phyloP scores from a whole-genome alignment of 305 asterid species.

The Plantago lanceolata region DNA sequence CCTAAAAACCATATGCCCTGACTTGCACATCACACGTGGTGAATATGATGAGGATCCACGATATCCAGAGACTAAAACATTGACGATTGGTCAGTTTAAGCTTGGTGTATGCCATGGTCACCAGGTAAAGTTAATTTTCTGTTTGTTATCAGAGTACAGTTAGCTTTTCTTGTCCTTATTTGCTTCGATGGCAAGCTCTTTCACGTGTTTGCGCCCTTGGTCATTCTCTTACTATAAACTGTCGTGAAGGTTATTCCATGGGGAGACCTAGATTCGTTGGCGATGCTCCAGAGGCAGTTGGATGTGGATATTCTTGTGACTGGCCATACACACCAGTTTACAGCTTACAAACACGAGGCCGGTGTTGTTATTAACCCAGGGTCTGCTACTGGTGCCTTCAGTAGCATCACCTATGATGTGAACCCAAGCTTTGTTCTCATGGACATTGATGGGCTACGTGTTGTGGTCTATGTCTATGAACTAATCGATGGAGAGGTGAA shows the following conservation, averaged over 20 bases:
- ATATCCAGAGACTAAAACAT: constrained; percentile 86
- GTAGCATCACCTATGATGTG: constrained; percentile 93
- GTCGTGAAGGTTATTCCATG: constrained; percentile 81
- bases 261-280: constrained; percentile 95
- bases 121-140: constrained; percentile 54
- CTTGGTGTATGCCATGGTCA: constrained; percentile 98
- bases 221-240: constrained; percentile 10
- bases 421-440: constrained; percentile 96
- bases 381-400: constrained; percentile 95
- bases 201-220: background rate
- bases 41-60: constrained; percentile 91
- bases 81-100: constrained; percentile 93
- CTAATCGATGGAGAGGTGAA: constrained; percentile 97
- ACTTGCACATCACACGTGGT: constrained; percentile 84
- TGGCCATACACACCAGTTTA: constrained; percentile 95
- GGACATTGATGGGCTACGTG: constrained; percentile 95
- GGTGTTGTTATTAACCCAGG: constrained; percentile 98
- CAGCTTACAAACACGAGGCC: constrained; percentile 96
- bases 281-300: constrained; percentile 96
- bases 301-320: constrained; percentile 96
- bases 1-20: constrained; percentile 83
- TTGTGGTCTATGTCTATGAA: constrained; percentile 90
- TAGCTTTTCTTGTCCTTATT: background rate
- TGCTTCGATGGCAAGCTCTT: background rate
- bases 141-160: constrained; percentile 17